Conservation (phyloP, 1,139 yeast genomes). For the Blastobotrys apis region DNA sequence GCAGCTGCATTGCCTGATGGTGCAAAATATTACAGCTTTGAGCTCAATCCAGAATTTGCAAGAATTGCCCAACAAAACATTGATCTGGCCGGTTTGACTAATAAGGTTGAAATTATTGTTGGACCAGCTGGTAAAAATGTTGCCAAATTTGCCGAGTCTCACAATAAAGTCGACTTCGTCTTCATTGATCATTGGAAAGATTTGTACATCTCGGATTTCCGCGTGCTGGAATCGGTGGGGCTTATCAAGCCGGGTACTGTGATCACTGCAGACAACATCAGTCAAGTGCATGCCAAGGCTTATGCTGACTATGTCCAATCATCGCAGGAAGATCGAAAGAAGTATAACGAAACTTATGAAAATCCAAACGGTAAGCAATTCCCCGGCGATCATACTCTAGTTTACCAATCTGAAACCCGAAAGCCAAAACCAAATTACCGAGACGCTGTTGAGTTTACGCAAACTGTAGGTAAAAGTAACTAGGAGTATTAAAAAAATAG, state of each 20-base stretch:
- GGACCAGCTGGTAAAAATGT: constrained; percentile 21
- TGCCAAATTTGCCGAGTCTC: constrained; percentile 15
- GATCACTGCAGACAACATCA: constrained; percentile 22
- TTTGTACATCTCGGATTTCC: constrained; percentile 17
- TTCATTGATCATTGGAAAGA: constrained; percentile 24
- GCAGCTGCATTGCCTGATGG: constrained; percentile 21
- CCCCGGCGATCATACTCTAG: constrained; percentile 1
- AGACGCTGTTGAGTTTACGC: constrained; percentile 6
- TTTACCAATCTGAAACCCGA: constrained; percentile 1
- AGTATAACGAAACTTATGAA: background rate
- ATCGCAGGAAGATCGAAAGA: constrained; percentile 6
- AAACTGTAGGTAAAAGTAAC: too few species aligned
- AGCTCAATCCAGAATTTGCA: constrained; percentile 21
- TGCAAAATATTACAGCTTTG: constrained; percentile 20
- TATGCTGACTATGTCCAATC: constrained; percentile 8
- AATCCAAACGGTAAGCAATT: constrained; percentile 3
- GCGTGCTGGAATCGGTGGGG: constrained; percentile 15
- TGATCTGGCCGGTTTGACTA: constrained; percentile 20
- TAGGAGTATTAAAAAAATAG: too few species aligned
- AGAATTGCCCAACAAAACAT: constrained; percentile 19
- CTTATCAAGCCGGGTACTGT: constrained; percentile 18
- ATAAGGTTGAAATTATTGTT: constrained; percentile 22
- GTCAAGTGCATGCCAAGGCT: constrained; percentile 14
- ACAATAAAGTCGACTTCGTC: constrained; percentile 16
- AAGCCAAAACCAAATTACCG: constrained; percentile 1